Base-by-base conservation (phyloP, 192 early-diverging fungal genomes). In the Coemansia aciculifera region DNA sequence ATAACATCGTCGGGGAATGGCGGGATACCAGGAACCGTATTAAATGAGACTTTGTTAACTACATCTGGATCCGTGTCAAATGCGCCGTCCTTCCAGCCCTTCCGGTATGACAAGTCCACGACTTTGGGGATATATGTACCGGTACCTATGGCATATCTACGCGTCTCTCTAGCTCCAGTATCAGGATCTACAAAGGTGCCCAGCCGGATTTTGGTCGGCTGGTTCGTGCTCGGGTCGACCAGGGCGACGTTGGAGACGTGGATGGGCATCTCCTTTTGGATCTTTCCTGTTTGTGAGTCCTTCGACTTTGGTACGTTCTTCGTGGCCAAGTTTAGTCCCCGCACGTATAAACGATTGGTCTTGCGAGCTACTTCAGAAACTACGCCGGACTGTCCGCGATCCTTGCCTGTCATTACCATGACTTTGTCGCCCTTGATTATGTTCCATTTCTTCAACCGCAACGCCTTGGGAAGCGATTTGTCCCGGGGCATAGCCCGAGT, bases 261-360 rank as follows among this genome's bases (percentile, higher is more conserved):
- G 38, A 93, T 87, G 8, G 89, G 89, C 71, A 86, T 85, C 63
- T 90, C 89, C 67, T 87, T 88, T 57, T 81, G 83, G 52, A 91
- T 81, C 46, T 65, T 85, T 15, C 73, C 85, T 3, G 87, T 80
- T 31, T 81, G 73, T 48, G 88, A 74, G 46, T 87, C 84, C 66
- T 86, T 86, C 40, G 87, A 82, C 67, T 87, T 85, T 37, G 75
- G 68, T 46, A 89, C 74, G 73, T 85, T 86, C 75, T 89, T 89
- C 43, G 66, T 71, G 36, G 69, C 86, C 80, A 89, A 71, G 39
- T 88, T 87, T 59, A 84, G 73, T 11, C 83, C 87, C 9, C 81
- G 79, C 36, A 93, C 86, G 37, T 85, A 84, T 54, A 93, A 83
- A 9, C 82, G 69, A 79, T 91, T 90, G 44, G 83, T 79, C 31